Conservation (phyloP, 306 rosid genomes). For the Cajanus cajan region DNA sequence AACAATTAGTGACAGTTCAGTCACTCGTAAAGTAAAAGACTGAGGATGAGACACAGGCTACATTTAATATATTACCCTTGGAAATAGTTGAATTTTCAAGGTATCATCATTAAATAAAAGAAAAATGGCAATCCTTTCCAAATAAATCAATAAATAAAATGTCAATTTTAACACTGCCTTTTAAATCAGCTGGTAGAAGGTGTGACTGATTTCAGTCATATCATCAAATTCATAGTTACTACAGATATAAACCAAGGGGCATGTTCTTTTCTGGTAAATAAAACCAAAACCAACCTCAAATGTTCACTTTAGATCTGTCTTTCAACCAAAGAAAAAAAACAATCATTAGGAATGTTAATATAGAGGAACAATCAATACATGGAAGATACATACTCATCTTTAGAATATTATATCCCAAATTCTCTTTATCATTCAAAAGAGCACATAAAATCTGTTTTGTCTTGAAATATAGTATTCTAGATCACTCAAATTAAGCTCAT, state of each 20-base stretch:
- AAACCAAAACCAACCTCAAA: background rate
- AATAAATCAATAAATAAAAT: background rate
- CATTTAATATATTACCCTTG: background rate
- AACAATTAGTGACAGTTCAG: slow-evolving; percentile 34
- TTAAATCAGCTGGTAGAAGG: background rate
- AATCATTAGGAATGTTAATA: background rate
- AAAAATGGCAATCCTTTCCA: background rate
- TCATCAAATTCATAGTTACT: slow-evolving; percentile 15
- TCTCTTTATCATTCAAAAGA: background rate
- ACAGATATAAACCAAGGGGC: background rate
- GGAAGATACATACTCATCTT: slow-evolving; percentile 8
- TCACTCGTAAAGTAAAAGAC: background rate
- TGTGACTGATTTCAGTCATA: background rate
- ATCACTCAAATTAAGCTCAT: slow-evolving; percentile 17
- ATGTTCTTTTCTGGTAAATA: background rate
- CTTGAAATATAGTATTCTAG: background rate
- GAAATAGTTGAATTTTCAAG: slow-evolving; percentile 4
- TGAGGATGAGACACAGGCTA: background rate
- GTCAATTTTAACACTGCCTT: background rate
- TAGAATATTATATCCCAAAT: slow-evolving; percentile 11
- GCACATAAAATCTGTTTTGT: background rate
- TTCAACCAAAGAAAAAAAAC: slow-evolving; percentile 9
- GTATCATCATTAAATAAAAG: background rate
- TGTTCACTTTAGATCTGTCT: background rate
- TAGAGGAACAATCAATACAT: slow-evolving; percentile 4